Percentiles rank a stretch among this genome's conserved stretches.
phyloP scores from a whole-genome alignment of 108 stramenopile species.

The Nannochloropsis salina region DNA sequence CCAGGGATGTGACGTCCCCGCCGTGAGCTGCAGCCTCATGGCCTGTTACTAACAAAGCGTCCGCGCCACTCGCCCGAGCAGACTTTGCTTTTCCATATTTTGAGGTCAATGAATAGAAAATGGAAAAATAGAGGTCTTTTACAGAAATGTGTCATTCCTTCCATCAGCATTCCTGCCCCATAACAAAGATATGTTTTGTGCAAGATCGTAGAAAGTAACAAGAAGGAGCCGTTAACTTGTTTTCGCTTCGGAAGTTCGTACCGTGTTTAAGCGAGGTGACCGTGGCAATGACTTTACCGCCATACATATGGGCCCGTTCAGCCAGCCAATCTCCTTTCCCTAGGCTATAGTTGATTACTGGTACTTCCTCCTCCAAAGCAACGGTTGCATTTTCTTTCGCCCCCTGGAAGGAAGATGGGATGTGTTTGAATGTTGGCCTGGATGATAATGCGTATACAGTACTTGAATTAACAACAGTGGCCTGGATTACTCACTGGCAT shows the following conservation, averaged over 20 bases:
- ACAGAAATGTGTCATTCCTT: not conserved
- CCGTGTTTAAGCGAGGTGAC: conserved; percentile 68
- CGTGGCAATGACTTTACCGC: conserved; percentile 69
- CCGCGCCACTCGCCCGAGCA: conserved; percentile 64
- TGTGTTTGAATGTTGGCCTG: not conserved
- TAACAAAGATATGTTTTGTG: not conserved
- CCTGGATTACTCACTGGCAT: conserved; percentile 58
- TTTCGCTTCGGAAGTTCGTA: not conserved
- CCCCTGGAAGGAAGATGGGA: conserved; percentile 41
- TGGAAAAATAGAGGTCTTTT: not conserved
- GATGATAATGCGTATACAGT: not conserved
- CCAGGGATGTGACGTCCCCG: conserved; percentile 71
- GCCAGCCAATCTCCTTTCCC: conserved; percentile 79
- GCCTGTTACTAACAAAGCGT: conserved; percentile 76
- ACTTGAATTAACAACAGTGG: not conserved
- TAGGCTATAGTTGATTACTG: conserved; percentile 71
- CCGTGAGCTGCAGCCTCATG: conserved; percentile 88
- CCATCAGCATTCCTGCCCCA: not conserved
- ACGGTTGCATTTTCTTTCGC: conserved; percentile 71
- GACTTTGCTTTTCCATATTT: conserved; percentile 49
- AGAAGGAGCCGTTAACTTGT: no score
- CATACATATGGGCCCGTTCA: conserved; percentile 63
- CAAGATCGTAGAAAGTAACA: no score
- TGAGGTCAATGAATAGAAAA: not conserved
- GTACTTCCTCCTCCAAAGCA: conserved; percentile 73